Conservation (phyloP, 768 basidiomycete genomes). For the Suillus variegatus region DNA sequence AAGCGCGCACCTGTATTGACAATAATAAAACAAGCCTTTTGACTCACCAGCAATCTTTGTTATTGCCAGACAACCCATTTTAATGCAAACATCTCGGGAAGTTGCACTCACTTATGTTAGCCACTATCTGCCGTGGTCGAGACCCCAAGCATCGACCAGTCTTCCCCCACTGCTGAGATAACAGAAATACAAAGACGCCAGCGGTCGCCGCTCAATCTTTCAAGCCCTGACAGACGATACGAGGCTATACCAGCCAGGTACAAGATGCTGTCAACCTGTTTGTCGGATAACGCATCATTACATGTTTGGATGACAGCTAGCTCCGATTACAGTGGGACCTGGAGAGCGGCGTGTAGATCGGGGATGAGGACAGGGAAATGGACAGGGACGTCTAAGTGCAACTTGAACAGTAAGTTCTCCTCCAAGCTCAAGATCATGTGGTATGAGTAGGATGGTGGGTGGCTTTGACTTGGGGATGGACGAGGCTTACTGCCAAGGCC, state of each 20-base stretch:
- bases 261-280: background rate
- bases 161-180: background rate
- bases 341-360: background rate
- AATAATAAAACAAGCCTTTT: too few relatives aligned
- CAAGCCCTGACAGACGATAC: background rate
- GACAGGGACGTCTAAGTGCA: background rate
- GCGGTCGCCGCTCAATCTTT: background rate
- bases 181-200: background rate
- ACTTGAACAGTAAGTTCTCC: background rate
- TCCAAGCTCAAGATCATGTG: background rate
- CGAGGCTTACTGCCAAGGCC: background rate
- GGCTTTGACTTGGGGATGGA: background rate
- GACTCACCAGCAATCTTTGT: conserved; percentile 17
- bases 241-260: background rate
- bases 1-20: too few relatives aligned
- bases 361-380: background rate
- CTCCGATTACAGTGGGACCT: background rate
- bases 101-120: background rate
- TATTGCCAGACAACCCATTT: background rate
- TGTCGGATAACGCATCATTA: background rate
- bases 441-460: background rate
- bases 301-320: background rate
- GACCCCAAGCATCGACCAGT: background rate
- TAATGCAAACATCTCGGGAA: background rate
- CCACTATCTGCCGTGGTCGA: background rate